A percentile compares a stretch with the other conserved stretches of the same genome.
phyloP scores from a whole-genome alignment of 106 monocot species.

The Apostasia ramifera region DNA sequence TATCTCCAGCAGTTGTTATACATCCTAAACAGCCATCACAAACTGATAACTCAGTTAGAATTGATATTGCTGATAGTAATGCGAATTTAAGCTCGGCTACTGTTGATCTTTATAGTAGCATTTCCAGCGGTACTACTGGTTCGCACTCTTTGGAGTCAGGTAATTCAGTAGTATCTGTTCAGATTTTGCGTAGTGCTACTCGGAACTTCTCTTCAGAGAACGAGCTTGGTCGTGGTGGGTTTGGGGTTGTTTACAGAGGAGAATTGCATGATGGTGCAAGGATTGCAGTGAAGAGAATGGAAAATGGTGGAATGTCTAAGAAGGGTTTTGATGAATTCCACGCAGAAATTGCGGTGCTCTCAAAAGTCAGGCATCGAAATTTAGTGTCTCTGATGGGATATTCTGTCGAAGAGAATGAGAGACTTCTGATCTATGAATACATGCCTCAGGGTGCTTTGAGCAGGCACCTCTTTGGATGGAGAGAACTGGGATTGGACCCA shows the following conservation, averaged over 20 bases:
- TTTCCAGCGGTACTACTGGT: slow-evolving; percentile 16
- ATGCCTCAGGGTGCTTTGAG: slow-evolving; percentile 71
- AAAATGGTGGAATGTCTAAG: slow-evolving; percentile 26
- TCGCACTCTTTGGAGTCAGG: slow-evolving; percentile 32
- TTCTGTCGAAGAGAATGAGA: slow-evolving; percentile 48
- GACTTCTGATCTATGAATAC: slow-evolving; percentile 64
- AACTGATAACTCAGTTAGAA: slow-evolving; percentile 36
- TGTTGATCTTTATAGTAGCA: slow-evolving; percentile 12
- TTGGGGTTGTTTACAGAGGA: slow-evolving; percentile 73
- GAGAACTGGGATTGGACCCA: slow-evolving; percentile 33
- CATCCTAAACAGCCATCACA: slow-evolving; percentile 51
- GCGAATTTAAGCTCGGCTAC: slow-evolving; percentile 7
- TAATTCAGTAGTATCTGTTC: slow-evolving; percentile 36
- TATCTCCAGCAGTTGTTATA: slow-evolving; percentile 26
- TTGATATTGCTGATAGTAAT: slow-evolving; percentile 25
- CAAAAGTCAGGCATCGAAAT: slow-evolving; percentile 62
- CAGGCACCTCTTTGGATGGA: slow-evolving; percentile 55
- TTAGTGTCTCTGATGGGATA: slow-evolving; percentile 62
- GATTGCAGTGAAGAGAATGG: slow-evolving; percentile 78
- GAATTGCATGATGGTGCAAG: slow-evolving; percentile 56
- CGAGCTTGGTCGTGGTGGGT: slow-evolving; percentile 61
- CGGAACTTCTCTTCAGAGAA: slow-evolving; percentile 46
- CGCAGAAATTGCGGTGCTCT: slow-evolving; percentile 61
- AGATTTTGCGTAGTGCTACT: slow-evolving; percentile 44
- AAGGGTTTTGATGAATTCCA: slow-evolving; percentile 63